Evolutionary conservation across 2,329 filamentous ascomycete genomes (phyloP).

Genomic region (Leptoxyphium fumago): DNA sequence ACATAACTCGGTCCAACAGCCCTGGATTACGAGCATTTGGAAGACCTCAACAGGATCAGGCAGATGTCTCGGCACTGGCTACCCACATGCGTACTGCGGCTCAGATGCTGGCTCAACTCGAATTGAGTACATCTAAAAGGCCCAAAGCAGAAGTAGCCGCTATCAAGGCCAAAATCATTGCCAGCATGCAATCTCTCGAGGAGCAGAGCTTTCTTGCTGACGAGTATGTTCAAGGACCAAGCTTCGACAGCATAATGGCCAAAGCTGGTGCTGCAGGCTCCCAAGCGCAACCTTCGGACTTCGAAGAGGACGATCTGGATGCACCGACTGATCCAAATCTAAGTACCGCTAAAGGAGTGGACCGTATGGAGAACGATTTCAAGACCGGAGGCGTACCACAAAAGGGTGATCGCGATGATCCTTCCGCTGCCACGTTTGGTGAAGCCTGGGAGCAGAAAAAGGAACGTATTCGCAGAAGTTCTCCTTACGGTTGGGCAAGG

Average conservation of each 20-base stretch:
- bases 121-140: slow-evolving; percentile 65
- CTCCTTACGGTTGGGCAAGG: slow-evolving; percentile 77
- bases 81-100: slow-evolving; percentile 80
- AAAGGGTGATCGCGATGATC: slow-evolving; percentile 70
- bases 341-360: slow-evolving; percentile 59
- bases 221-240: slow-evolving; percentile 50
- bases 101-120: slow-evolving; percentile 73
- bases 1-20: slow-evolving; percentile 53
- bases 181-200: slow-evolving; percentile 76
- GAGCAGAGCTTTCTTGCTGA: slow-evolving; percentile 72
- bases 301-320: slow-evolving; percentile 38
- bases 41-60: slow-evolving; percentile 47
- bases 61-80: slow-evolving; percentile 67
- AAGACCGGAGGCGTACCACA: slow-evolving; percentile 73
- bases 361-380: slow-evolving; percentile 78
- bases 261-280: slow-evolving; percentile 45
- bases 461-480: slow-evolving; percentile 68
- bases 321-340: slow-evolving; percentile 26
- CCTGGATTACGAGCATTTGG: slow-evolving; percentile 49
- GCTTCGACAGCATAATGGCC: slow-evolving; percentile 70
- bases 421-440: slow-evolving; percentile 72
- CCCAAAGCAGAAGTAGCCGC: slow-evolving; percentile 69
- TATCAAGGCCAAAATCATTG: slow-evolving; percentile 75
- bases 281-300: slow-evolving; percentile 34
- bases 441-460: slow-evolving; percentile 77